Evolutionary conservation across 768 basidiomycete genomes (phyloP), one percentile per base, ranked within the genome.

Genomic region (Rhodotorula graminis): DNA sequence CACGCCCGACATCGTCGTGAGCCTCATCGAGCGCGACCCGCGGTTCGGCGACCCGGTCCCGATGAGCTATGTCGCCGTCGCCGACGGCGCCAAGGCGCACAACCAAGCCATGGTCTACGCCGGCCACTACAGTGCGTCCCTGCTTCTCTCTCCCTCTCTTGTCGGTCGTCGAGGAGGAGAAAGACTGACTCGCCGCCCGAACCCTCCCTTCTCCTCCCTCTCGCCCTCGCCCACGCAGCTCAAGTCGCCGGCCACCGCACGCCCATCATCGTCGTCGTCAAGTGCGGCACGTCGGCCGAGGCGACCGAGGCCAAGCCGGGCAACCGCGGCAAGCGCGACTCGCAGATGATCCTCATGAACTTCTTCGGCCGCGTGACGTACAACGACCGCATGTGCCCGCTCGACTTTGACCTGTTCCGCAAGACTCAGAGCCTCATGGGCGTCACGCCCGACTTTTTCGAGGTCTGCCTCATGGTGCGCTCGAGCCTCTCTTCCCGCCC

Each of bases 361-460:
- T 99, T 99, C 82, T 98, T 98, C 84, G 95, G 93, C 61, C 88
- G 92, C 59, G 96, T 99, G 78, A 99, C 96, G 27, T 99, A 98
- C 77, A 98, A 99, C 81, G 96, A 99, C 80, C 90, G 95, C 70
- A 98, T 99, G 94, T 87, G 87, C 40, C 96, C 96, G 14, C 86
- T 99, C 77, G 96, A 99, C 80, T 99, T 92, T 80, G 96, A 99
- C 82, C 84, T 99, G 49, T 99, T 99, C 85, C 88, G 96, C 64
- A 98, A 98, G 84, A 88, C 93, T 7, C 93, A 98, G 77, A 85
- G 89, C 44, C 85, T 99, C 47, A 97, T 96, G 91, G 95, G 96
- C n/a, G 92, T 98, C 16, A 98, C 96, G 2, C 94, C 96, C 3
- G 96, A 99, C 81, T 97, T 92, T 82, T 98, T 98, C 79, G 96